Percentiles rank a stretch among this genome's conserved stretches.
phyloP scores from a whole-genome alignment of 208 protist genomes.

The Leptomonas pyrrhocoris region DNA sequence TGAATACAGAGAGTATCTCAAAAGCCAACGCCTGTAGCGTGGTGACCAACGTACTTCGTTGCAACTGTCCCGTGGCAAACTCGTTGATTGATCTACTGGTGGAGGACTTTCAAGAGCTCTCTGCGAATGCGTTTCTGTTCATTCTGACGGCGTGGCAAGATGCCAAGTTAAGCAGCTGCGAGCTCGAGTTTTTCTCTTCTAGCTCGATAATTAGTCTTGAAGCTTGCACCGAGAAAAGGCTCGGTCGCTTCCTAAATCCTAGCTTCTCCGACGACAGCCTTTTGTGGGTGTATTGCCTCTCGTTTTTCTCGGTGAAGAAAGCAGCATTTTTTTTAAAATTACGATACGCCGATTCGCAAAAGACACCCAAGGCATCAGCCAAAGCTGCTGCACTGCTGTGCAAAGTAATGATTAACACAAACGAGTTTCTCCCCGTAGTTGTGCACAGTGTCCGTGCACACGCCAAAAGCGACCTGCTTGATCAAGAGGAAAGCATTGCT shows the following conservation, averaged over 20 bases:
- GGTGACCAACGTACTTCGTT: conserved; percentile 3
- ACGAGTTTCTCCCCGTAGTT: not conserved
- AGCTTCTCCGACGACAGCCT: not conserved
- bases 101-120: not conserved
- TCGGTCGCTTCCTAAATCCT: not conserved
- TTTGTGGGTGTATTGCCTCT: conserved; percentile 25
- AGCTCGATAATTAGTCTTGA: not conserved
- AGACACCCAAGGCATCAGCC: not conserved
- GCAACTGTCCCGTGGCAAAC: not conserved
- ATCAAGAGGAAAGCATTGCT: conserved; percentile 19
- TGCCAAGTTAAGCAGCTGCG: not conserved
- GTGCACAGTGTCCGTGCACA: not conserved
- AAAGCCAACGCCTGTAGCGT: not conserved
- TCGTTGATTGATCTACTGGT: not conserved
- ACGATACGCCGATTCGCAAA: not conserved
- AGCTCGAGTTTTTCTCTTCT: not conserved
- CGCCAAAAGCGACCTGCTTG: conserved; percentile 1
- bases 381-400: conserved; percentile 15
- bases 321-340: not conserved
- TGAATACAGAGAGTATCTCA: not conserved
- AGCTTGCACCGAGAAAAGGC: not conserved
- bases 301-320: conserved; percentile 21
- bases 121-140: not conserved
- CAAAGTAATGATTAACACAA: conserved; percentile 16
- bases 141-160: conserved; percentile 8